phyloP scores from a whole-genome alignment of 345 rosid species.

The Cardamine occulta region DNA sequence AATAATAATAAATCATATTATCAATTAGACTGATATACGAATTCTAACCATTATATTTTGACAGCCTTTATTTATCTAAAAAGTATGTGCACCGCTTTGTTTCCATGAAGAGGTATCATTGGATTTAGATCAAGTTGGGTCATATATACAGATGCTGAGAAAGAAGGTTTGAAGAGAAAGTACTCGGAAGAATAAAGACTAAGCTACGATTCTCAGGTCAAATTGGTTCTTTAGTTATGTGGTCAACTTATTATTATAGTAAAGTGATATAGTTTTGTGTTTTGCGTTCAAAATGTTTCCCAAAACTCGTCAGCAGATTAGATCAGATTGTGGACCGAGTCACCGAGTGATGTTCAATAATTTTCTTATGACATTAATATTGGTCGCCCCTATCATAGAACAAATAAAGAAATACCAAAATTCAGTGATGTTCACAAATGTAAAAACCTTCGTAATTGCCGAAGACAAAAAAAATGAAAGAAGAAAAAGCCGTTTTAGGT shows the following conservation, averaged over 20 bases:
- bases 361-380: neutral
- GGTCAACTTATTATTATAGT: constrained; percentile 24
- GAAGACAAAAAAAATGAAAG: neutral
- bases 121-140: neutral
- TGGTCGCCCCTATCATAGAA: neutral
- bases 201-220: constrained; percentile 24
- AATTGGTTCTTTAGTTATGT: constrained; percentile 15
- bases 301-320: constrained; percentile 18
- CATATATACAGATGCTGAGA: neutral
- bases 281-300: neutral
- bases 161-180: neutral
- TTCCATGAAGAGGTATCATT: neutral
- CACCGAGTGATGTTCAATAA: neutral
- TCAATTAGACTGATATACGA: neutral
- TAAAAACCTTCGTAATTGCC: neutral
- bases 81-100: neutral
- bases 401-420: neutral
- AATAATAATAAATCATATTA: neutral
- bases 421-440: neutral
- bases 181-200: neutral
- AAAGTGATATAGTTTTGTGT: neutral
- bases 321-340: constrained; percentile 16
- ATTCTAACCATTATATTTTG: neutral
- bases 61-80: neutral
- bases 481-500: neutral